Percentiles rank a stretch among this genome's conserved stretches.
phyloP scores from a whole-genome alignment of 1,284 basidiomycete genomes.

The Irpex sp. region DNA sequence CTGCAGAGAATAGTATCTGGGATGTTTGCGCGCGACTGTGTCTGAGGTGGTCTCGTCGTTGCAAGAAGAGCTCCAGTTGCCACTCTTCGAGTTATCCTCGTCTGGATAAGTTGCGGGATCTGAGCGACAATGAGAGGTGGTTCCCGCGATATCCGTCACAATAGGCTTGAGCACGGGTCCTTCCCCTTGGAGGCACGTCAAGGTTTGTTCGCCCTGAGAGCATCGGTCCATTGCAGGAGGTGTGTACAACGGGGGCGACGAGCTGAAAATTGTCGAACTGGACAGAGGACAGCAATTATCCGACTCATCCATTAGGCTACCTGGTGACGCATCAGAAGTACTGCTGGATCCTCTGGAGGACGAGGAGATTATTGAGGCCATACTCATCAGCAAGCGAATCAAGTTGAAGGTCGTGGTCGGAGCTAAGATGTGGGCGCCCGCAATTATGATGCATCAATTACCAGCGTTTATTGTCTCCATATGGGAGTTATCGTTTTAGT shows the following conservation, averaged over 20 bases:
- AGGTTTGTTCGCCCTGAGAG: background rate
- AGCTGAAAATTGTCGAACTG: background rate
- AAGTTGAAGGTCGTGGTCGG: too few species aligned
- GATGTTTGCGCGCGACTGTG: background rate
- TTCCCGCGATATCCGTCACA: background rate
- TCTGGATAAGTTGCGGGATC: background rate
- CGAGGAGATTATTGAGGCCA: background rate
- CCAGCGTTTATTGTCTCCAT: too few species aligned
- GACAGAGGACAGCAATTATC: background rate
- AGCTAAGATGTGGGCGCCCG: too few species aligned
- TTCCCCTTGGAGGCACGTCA: too few species aligned
- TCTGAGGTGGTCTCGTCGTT: background rate
- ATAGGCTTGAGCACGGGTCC: background rate
- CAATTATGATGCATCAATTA: too few species aligned
- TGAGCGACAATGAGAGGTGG: background rate
- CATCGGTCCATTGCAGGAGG: background rate
- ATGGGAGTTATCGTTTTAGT: too few species aligned
- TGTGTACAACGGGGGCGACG: background rate
- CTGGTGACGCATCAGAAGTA: background rate
- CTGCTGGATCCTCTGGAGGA: background rate
- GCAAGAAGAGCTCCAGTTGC: background rate
- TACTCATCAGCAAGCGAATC: too few species aligned
- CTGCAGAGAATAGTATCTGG: background rate
- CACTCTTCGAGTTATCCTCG: background rate
- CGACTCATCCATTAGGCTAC: background rate